A percentile compares a stretch with the other conserved stretches of the same genome.
Evolutionary conservation across 306 rosid species (phyloP).

Genomic region (Vicia sativa): DNA sequence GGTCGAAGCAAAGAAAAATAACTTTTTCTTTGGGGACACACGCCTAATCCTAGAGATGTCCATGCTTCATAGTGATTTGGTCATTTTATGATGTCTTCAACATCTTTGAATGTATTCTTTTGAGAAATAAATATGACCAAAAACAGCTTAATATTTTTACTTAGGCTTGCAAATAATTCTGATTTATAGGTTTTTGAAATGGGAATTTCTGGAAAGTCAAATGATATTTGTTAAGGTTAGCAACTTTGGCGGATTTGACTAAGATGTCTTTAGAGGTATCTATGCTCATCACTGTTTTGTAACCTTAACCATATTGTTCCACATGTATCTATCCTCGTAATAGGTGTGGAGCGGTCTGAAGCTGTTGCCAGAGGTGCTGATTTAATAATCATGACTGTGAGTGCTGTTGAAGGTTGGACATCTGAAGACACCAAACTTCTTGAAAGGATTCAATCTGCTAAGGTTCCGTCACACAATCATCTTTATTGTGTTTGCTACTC

Average conservation of each 20-base stretch:
- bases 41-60: too few species aligned
- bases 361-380: constrained; percentile 93
- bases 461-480: constrained; percentile 52
- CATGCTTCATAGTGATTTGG: not conserved
- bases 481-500: constrained; percentile 14
- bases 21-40: too few species aligned
- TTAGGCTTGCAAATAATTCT: not conserved
- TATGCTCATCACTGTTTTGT: constrained; percentile 23
- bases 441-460: constrained; percentile 68
- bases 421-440: constrained; percentile 77
- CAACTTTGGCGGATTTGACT: constrained; percentile 5
- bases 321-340: constrained; percentile 31
- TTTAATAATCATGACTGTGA: constrained; percentile 77
- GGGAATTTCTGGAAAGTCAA: constrained; percentile 15
- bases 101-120: constrained; percentile 7
- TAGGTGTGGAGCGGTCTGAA: constrained; percentile 98
- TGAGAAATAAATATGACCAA: not conserved
- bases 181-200: not conserved
- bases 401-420: constrained; percentile 94
- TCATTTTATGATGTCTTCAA: constrained; percentile 4
- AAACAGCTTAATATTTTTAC: not conserved
- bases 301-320: constrained; percentile 9
- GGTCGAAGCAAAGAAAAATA: too few species aligned
- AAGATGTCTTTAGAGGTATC: constrained; percentile 22
- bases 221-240: constrained; percentile 1